Percentiles rank a stretch among this genome's conserved stretches.
phyloP scores from a whole-genome alignment of 2,329 filamentous ascomycete genomes.

The Diaporthe ilicicola region DNA sequence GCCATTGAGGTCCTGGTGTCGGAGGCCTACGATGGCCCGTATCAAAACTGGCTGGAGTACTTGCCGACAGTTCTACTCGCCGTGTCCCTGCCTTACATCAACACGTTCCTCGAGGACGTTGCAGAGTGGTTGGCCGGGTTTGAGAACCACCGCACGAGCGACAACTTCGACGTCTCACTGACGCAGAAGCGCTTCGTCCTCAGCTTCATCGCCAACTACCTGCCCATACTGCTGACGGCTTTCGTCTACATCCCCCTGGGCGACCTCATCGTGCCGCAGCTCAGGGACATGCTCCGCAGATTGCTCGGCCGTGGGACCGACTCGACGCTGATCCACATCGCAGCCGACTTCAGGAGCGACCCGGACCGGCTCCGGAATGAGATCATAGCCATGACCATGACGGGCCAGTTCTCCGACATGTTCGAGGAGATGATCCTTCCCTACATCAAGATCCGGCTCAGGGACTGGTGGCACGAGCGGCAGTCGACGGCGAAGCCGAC shows the following conservation, averaged over 20 bases:
- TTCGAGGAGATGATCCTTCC: constrained; percentile 78
- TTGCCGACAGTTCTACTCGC: constrained; percentile 77
- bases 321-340: constrained; percentile 58
- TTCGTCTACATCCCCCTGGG: constrained; percentile 84
- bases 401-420: constrained; percentile 75
- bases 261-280: constrained; percentile 67
- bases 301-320: constrained; percentile 7
- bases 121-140: constrained; percentile 72
- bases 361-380: constrained; percentile 73
- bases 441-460: constrained; percentile 68
- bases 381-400: constrained; percentile 79
- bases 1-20: constrained; percentile 79
- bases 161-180: constrained; percentile 72
- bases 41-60: constrained; percentile 74
- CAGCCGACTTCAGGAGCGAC: constrained; percentile 71
- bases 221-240: constrained; percentile 78
- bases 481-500: background rate
- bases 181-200: constrained; percentile 80
- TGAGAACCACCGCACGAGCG: constrained; percentile 79
- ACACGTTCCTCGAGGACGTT: constrained; percentile 66
- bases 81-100: constrained; percentile 71
- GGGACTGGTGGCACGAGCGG: constrained; percentile 49
- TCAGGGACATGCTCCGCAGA: constrained; percentile 51
- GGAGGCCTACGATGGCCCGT: constrained; percentile 75
- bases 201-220: constrained; percentile 83